Evolutionary conservation across 2,329 filamentous ascomycete genomes (phyloP), one percentile per base, ranked within the genome.

Genomic region (Phialophora chinensis): DNA sequence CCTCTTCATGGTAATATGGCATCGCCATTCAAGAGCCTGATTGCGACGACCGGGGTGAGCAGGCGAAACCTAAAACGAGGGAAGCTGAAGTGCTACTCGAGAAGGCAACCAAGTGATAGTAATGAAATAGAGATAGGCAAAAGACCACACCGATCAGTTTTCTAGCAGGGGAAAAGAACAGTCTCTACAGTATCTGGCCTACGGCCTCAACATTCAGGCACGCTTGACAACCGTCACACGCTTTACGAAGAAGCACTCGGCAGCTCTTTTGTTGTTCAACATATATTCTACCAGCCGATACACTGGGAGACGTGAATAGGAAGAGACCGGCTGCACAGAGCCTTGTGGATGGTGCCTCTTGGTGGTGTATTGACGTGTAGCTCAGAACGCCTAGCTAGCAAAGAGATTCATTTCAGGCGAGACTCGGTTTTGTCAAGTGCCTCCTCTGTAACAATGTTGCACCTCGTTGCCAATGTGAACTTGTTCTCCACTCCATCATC

Each of bases 11-110:
- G 12, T 20, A 14, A 20, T 14, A 52, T 27, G 49, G 49, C 20
- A 27, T 52, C 49, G 25, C 20, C 49, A 20, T 14, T 10, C 23
- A 20, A 52, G 25, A 52, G 23, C 20, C 10, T 52, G 20, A 27
- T 52, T 8, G 25, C 25, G 20, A 14, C 4, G 49, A 11, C 49
- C 5, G 3, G 10, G 49, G 20, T 5, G 49, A 52, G 49, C 25
- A 52, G 11, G 49, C 23, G 20, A 73, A 38, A 74, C 53, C 29
- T 17, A 11, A 11, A 56, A 33, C 10, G 4, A 29, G 49, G 23
- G 20, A 25, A 3, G 49, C 44, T 8, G 23, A 12, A 52, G 17
- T 52, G 49, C 5, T 8, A 27, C 7, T 4, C 12, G 23, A 52
- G 10, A 7, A 52, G 20, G 10, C 49, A 52, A 52, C 49, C 23